Evolutionary conservation across 1,284 basidiomycete species (phyloP).

Genomic region (Ustilago sp.): DNA sequence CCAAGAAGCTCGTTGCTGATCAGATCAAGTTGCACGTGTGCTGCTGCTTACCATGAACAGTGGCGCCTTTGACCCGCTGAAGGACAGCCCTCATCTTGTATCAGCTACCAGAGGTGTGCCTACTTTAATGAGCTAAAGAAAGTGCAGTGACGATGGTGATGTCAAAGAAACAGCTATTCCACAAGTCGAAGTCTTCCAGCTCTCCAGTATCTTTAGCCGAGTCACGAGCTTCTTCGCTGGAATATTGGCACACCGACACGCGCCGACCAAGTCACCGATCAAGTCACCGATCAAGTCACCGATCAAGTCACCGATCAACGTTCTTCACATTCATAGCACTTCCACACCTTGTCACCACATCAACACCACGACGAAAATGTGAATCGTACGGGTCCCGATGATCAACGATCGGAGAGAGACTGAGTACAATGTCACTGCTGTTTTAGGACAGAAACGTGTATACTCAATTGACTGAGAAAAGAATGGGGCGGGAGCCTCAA

Average conservation of each 20-base stretch:
- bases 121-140: no score
- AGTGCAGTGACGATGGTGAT: neutral
- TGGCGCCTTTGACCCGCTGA: constrained; percentile 66
- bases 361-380: no score
- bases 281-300: neutral
- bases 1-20: neutral
- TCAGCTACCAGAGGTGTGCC: neutral
- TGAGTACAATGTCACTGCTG: no score
- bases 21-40: neutral
- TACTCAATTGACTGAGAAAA: no score
- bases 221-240: constrained; percentile 7
- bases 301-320: neutral
- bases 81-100: constrained; percentile 61
- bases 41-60: constrained; percentile 58
- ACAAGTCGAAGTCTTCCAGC: neutral
- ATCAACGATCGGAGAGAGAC: no score
- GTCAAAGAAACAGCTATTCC: neutral
- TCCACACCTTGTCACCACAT: no score
- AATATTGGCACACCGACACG: constrained; percentile 9
- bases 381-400: no score
- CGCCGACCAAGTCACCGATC: constrained; percentile 27
- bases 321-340: no score
- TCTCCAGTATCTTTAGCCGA: constrained; percentile 1
- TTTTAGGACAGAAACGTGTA: no score
- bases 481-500: no score